Conservation (phyloP, 768 basidiomycete species). For the Suillus bovinus region DNA sequence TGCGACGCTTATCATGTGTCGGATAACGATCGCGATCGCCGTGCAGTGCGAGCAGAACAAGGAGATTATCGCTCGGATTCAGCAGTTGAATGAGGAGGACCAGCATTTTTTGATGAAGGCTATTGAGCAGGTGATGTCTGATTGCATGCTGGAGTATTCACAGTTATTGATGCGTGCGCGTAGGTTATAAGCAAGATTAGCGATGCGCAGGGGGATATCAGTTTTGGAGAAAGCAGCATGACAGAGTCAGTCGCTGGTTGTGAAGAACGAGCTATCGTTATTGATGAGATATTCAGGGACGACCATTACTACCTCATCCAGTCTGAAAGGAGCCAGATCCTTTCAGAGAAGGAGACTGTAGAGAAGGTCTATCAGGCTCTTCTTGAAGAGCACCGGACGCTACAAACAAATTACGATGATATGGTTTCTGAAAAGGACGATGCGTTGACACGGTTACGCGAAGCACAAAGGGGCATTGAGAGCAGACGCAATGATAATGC, state of each 20-base stretch:
- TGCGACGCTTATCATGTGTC: conserved; percentile 74
- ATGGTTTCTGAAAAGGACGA: conserved; percentile 78
- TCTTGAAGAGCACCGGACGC: conserved; percentile 68
- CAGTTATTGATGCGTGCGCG: conserved; percentile 6
- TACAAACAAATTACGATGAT: conserved; percentile 82
- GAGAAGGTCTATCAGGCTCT: conserved; percentile 79
- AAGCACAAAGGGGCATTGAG: conserved; percentile 59
- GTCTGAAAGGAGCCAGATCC: conserved; percentile 72
- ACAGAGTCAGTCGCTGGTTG: conserved; percentile 63
- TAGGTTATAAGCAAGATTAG: conserved; percentile 80
- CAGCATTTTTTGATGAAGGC: conserved; percentile 92
- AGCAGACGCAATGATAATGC: conserved; percentile 65
- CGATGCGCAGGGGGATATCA: conserved; percentile 45
- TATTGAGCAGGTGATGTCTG: conserved; percentile 78
- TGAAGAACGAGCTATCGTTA: conserved; percentile 12
- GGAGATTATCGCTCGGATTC: conserved; percentile 87
- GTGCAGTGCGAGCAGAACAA: conserved; percentile 90
- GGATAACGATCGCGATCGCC: conserved; percentile 80
- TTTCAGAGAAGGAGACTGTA: conserved; percentile 83
- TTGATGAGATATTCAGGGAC: conserved; percentile 50
- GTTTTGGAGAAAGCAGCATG: conserved; percentile 61
- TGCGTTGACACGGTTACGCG: conserved; percentile 58
- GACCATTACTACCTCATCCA: conserved; percentile 89
- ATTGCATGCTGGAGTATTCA: not conserved
- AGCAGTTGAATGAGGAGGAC: conserved; percentile 75